Evolutionary conservation across 441 rosid genomes (phyloP), one percentile per base, ranked within the genome.

Genomic region (Euphorbia schlechtendalii): DNA sequence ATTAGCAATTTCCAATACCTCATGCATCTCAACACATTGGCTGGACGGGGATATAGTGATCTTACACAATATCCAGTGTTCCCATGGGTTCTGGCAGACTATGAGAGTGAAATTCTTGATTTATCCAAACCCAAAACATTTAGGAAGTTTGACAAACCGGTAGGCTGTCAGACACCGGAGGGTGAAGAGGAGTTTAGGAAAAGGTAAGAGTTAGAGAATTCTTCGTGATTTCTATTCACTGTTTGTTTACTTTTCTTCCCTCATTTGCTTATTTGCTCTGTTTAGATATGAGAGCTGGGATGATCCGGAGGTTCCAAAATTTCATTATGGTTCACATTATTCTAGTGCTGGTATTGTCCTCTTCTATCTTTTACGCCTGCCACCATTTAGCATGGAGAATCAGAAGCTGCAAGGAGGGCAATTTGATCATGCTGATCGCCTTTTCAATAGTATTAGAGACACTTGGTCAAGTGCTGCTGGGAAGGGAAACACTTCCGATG

Each of bases 381-480:
- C 99, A 46, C 99, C 99, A 58, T 96, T 93, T 78, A 96, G 99
- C 80, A 70, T 74, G 43, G 99, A 96, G 81, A 96, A 96, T 79
- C 99, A 90, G 83, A 96, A 96, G 88, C 89, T 96, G 64, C 99
- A 96, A 71, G 99, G 99, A 27, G 99, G 99, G 67, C 98, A 96
- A 78, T 96, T 96, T 62, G 99, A 96, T 80, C 99, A 96, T 79
- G 99, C 99, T 70, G 99, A 96, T 84, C 92, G 99, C 70, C 98
- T 96, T 69, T 96, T 96, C 76, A 90, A 87, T 76, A 80, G 97
- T 73, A 70, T 96, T 62, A 78, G 81, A 87, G 99, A 93, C 67
- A 96, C 99, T 74, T 96, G 99, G 99, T 80, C 71, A 57, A 96
- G 99, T 86, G 99, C 99, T 69, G 96, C 99, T 51, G 99, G 99